phyloP scores from a whole-genome alignment of 768 basidiomycete species.

The Tylopilus felleus region DNA sequence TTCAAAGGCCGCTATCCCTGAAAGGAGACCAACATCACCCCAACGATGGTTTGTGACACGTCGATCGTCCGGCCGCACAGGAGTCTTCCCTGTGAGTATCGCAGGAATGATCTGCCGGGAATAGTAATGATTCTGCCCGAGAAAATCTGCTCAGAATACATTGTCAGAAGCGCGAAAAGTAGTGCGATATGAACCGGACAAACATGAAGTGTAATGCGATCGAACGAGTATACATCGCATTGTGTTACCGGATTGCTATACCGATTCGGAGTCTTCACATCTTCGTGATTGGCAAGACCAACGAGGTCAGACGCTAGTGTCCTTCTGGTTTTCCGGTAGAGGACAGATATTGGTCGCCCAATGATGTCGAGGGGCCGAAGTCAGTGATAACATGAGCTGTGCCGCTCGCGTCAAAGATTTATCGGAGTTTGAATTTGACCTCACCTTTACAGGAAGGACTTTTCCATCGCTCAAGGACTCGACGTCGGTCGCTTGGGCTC shows the following conservation, averaged over 20 bases:
- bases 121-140: slow-evolving; percentile 2
- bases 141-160: slow-evolving; percentile 3
- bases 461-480: no score
- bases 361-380: not conserved
- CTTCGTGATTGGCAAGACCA: slow-evolving; percentile 15
- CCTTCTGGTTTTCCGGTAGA: not conserved
- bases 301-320: slow-evolving; percentile 38
- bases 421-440: no score
- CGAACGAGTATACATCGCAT: slow-evolving; percentile 1
- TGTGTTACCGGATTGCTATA: not conserved
- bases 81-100: not conserved
- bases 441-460: no score
- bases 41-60: slow-evolving; percentile 1
- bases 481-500: no score
- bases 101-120: not conserved
- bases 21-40: slow-evolving; percentile 7
- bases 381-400: not conserved
- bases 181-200: not conserved
- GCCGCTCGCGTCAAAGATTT: not conserved
- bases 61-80: not conserved
- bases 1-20: not conserved
- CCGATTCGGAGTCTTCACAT: not conserved
- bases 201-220: slow-evolving; percentile 30
- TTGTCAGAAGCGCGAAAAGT: not conserved
- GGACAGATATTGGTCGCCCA: not conserved